Evolutionary conservation across 805 yeast genomes (phyloP), one percentile per base, ranked within the genome.

Genomic region (Millerozyma acaciae): DNA sequence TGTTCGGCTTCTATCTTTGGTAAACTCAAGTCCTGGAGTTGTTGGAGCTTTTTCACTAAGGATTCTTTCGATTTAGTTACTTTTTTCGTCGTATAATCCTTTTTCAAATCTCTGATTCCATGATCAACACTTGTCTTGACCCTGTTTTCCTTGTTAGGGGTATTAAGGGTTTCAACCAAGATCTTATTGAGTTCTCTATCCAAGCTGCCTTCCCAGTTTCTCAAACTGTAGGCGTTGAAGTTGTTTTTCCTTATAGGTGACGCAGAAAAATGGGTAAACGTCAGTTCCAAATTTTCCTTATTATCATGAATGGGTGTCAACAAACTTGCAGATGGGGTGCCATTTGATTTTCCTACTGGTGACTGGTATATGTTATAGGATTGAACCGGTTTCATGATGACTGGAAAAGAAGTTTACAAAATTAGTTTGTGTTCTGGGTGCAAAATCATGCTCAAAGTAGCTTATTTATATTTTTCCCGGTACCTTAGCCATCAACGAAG

Each of bases 101-200:
- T 13, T 30, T 21, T 30, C 27, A 21, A 14, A 8, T 30, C 26
- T 21, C 27, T 20, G 18, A 22, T 30, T n/a, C 27, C 16, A 21
- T 30, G 27, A 16, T 30, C 27, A 9, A 19, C 24, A 8, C 12
- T 18, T 6, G 23, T 10, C 8, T 16, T 4, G 8, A 8, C 22
- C 10, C 21, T 18, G 21, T 28, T 28, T 3, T 28, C 32, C 16
- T 20, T 28, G 16, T n/a, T 28, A 3, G 31, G 22, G 4, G 15
- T 8, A 8, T 20, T 21, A 14, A 35, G 14, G 12, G 32, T 30
- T 15, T 35, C 38, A 19, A 26, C 21, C 21, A 35, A 16, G 6
- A 35, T 35, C 8, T 26, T 35, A 21, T 35, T 30, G 6, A 35
- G 30, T 27, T 35, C 38, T 12, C 22, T 16, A 21, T 31, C 34